These are phyloP conservation scores for Caryopteris hybrid DNA, from an alignment of 305 asterid species.

Conservation along the genomic window DNA sequence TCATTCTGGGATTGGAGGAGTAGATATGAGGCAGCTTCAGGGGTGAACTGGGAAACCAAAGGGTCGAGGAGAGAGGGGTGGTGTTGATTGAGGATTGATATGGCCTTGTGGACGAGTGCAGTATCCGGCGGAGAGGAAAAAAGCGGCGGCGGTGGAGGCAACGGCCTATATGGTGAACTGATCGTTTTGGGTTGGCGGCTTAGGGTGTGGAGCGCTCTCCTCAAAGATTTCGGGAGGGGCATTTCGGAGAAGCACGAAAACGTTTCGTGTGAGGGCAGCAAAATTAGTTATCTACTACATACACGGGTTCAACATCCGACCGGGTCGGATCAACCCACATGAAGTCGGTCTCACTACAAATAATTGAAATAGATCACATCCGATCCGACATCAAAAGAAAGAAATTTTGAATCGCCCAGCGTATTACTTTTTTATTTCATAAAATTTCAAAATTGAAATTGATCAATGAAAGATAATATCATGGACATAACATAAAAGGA, in stretches of 20 bases:
- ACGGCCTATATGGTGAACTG: conserved; percentile 16
- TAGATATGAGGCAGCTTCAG: conserved; percentile 53
- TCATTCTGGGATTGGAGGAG: conserved; percentile 60
- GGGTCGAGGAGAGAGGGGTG: conserved; percentile 47
- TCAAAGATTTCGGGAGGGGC: conserved; percentile 39
- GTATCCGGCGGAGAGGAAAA: conserved; percentile 36
- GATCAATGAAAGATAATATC: no score
- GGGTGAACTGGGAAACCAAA: conserved; percentile 51
- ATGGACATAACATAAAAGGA: no score
- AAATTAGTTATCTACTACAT: no score
- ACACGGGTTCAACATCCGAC: no score
- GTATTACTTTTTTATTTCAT: no score
- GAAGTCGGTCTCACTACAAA: no score
- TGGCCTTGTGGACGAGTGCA: conserved; percentile 42
- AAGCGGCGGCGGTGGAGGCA: conserved; percentile 20
- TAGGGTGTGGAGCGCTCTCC: conserved; percentile 37
- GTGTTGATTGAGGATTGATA: conserved; percentile 52
- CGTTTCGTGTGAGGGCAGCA: neutral
- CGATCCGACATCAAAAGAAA: no score
- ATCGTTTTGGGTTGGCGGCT: conserved; percentile 19
- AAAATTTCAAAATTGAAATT: no score
- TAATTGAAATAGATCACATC: no score
- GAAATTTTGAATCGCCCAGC: no score
- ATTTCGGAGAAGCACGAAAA: conserved; percentile 27
- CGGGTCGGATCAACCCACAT: no score